Evolutionary conservation across 1,284 basidiomycete species (phyloP).

Genomic region (Taiwanofungus camphoratus): DNA sequence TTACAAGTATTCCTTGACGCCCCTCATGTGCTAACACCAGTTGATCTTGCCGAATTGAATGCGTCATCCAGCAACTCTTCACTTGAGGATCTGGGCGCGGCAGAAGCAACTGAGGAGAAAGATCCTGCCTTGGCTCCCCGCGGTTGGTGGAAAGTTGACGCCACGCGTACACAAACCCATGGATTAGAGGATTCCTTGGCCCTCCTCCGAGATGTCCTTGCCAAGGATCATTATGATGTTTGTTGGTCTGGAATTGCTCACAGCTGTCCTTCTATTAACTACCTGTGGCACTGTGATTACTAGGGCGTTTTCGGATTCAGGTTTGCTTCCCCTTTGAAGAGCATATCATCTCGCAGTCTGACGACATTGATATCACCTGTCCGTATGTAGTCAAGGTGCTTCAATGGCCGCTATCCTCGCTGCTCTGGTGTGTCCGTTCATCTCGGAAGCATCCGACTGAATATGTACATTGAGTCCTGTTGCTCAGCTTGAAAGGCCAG

Average conservation of each 20-base stretch:
- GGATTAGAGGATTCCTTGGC: slow-evolving; percentile 58
- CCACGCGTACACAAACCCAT: slow-evolving; percentile 42
- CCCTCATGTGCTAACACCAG: slow-evolving; percentile 67
- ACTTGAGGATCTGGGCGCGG: slow-evolving; percentile 48
- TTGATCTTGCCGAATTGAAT: slow-evolving; percentile 49
- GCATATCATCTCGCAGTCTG: background rate
- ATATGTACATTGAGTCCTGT: background rate
- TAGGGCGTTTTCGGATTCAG: slow-evolving; percentile 85
- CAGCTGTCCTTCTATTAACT: background rate
- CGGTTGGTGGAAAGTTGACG: slow-evolving; percentile 71
- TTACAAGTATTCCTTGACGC: slow-evolving; percentile 76
- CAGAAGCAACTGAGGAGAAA: slow-evolving; percentile 44
- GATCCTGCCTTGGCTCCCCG: slow-evolving; percentile 66
- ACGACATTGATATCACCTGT: background rate
- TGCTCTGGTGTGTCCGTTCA: slow-evolving; percentile 57
- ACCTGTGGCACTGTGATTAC: slow-evolving; percentile 15
- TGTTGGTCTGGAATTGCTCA: slow-evolving; percentile 7
- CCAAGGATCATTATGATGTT: slow-evolving; percentile 54
- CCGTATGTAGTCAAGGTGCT: slow-evolving; percentile 64
- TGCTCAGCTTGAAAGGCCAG: slow-evolving; percentile 44
- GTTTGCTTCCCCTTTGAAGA: slow-evolving; percentile 25
- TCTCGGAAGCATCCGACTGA: background rate
- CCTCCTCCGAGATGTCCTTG: slow-evolving; percentile 43
- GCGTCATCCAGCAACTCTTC: slow-evolving; percentile 21
- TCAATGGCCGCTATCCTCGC: slow-evolving; percentile 72